Percentiles rank a stretch among this genome's conserved stretches.
These are phyloP conservation scores for Amanita muscaria DNA, from an alignment of 768 basidiomycete species.

Conservation along the genomic window DNA sequence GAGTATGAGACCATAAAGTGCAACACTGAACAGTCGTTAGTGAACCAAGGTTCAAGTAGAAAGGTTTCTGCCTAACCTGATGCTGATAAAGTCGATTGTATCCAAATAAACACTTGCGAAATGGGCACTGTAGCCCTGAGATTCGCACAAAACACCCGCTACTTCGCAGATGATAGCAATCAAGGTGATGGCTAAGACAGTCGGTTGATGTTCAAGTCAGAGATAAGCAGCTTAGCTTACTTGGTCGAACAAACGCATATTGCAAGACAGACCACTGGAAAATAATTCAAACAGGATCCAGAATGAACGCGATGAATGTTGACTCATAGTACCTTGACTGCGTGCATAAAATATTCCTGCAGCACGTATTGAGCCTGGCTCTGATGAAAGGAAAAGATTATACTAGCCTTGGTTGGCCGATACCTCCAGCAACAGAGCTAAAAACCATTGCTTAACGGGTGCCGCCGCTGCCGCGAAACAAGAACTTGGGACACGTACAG, in stretches of 20 bases:
- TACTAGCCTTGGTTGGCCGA: slow-evolving; percentile 52
- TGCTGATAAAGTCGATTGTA: slow-evolving; percentile 61
- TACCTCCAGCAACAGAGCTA: slow-evolving; percentile 69
- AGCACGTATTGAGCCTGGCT: slow-evolving; percentile 6
- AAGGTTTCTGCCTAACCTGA: slow-evolving; percentile 37
- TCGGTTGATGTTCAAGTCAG: not conserved
- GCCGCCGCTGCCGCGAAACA: too few relatives aligned
- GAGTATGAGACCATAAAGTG: slow-evolving; percentile 66
- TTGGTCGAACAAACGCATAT: slow-evolving; percentile 57
- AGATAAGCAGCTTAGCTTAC: slow-evolving; percentile 12
- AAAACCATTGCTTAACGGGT: not conserved
- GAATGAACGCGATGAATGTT: not conserved
- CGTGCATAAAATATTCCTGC: slow-evolving; percentile 73
- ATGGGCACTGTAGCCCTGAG: slow-evolving; percentile 40
- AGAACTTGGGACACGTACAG: slow-evolving; percentile 21
- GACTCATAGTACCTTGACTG: slow-evolving; percentile 43
- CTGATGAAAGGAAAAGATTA: not conserved
- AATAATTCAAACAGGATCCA: slow-evolving; percentile 6
- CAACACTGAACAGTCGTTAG: slow-evolving; percentile 34
- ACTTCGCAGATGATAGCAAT: slow-evolving; percentile 63
- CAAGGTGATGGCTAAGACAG: slow-evolving; percentile 39
- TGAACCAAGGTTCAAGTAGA: slow-evolving; percentile 2
- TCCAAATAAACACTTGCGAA: slow-evolving; percentile 59
- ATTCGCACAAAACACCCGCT: slow-evolving; percentile 52
- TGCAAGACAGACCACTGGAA: slow-evolving; percentile 70